phyloP scores from a whole-genome alignment of 2,329 filamentous ascomycete species.

The Leptosphaerulina australis region DNA sequence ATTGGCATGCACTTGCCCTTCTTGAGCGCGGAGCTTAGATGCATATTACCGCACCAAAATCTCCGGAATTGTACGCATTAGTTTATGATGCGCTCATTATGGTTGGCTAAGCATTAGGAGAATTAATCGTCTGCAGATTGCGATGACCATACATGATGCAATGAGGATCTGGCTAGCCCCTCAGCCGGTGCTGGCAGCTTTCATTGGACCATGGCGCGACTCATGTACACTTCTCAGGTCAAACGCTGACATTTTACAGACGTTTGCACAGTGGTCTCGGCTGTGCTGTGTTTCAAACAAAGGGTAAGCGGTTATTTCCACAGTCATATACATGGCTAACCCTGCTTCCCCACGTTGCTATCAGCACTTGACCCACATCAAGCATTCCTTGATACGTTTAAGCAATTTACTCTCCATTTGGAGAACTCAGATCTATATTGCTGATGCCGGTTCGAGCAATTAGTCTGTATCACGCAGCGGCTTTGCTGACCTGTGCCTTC shows the following conservation, averaged over 20 bases:
- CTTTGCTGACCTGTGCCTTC: background rate
- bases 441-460: slow-evolving; percentile 1
- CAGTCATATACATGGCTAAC: slow-evolving; percentile 5
- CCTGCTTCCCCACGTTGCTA: slow-evolving; percentile 11
- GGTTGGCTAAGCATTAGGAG: slow-evolving; percentile 2
- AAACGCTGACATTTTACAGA: background rate
- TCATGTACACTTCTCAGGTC: background rate
- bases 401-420: slow-evolving; percentile 13
- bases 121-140: slow-evolving; percentile 6
- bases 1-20: slow-evolving; percentile 3
- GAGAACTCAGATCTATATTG: background rate
- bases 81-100: background rate
- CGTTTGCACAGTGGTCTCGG: slow-evolving; percentile 2
- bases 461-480: background rate
- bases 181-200: background rate
- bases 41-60: background rate
- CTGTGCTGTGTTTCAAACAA: slow-evolving; percentile 13
- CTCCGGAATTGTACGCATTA: background rate
- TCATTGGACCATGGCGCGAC: slow-evolving; percentile 1
- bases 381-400: slow-evolving; percentile 12
- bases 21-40: slow-evolving; percentile 13
- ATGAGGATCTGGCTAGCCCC: background rate
- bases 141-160: background rate
- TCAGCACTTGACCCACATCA: slow-evolving; percentile 9
- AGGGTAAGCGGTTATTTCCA: slow-evolving; percentile 1